These are phyloP conservation scores for Mytilinidion resinicola DNA, from an alignment of 495 filamentous ascomycete species.

Conservation along the genomic window DNA sequence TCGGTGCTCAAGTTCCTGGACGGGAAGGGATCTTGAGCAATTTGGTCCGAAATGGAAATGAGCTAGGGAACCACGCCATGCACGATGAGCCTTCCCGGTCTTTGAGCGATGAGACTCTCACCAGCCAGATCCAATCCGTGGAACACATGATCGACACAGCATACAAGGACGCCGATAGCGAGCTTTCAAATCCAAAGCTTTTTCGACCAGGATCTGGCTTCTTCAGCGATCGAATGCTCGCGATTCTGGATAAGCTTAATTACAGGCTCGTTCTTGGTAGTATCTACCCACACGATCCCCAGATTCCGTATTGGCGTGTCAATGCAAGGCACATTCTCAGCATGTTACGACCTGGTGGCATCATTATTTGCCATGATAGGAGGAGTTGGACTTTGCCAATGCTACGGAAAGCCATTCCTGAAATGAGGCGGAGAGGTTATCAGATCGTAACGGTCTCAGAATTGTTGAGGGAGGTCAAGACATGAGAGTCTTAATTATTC, in stretches of 20 bases:
- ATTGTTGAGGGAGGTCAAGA: constrained; percentile 5
- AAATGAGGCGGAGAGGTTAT: constrained; percentile 62
- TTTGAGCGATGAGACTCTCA: constrained; percentile 29
- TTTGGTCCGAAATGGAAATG: constrained; percentile 57
- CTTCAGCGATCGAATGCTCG: constrained; percentile 62
- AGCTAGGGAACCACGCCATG: constrained; percentile 83
- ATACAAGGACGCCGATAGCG: constrained; percentile 42
- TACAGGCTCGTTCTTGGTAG: constrained; percentile 68
- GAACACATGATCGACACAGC: constrained; percentile 46
- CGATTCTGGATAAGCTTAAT: constrained; percentile 47
- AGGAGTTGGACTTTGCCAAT: constrained; percentile 72
- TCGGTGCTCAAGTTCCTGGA: constrained; percentile 65
- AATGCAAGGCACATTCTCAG: constrained; percentile 77
- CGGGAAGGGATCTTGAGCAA: constrained; percentile 53
- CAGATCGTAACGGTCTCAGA: constrained; percentile 53
- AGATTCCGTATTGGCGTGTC: constrained; percentile 57
- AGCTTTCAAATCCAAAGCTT: constrained; percentile 43
- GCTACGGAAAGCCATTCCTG: constrained; percentile 62
- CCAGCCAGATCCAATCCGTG: constrained; percentile 41
- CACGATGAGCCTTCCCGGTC: constrained; percentile 63
- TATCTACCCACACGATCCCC: constrained; percentile 82
- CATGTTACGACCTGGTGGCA: constrained; percentile 66
- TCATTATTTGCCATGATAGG: constrained; percentile 79
- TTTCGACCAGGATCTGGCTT: constrained; percentile 80
- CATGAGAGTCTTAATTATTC: background rate